Evolutionary conservation across 306 rosid species (phyloP).

Genomic region (Luffa acutangula): DNA sequence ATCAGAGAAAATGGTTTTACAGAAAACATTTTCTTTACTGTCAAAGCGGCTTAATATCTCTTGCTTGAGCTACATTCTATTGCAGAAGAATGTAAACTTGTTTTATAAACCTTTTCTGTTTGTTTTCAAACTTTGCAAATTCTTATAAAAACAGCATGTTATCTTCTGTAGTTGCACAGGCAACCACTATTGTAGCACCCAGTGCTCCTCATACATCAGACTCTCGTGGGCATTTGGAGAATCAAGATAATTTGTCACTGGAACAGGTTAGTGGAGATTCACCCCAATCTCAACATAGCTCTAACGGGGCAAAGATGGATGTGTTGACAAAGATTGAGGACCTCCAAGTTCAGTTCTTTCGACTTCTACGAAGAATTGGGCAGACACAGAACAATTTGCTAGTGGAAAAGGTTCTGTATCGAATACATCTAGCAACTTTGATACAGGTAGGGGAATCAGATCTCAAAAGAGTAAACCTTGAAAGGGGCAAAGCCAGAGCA

Average conservation of each 20-base stretch:
- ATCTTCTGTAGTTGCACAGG: constrained; percentile 24
- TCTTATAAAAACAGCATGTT: not conserved
- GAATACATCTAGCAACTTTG: constrained; percentile 84
- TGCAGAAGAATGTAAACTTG: not conserved
- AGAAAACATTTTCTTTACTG: not conserved
- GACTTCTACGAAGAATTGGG: constrained; percentile 52
- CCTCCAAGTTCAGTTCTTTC: constrained; percentile 68
- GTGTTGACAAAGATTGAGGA: constrained; percentile 52
- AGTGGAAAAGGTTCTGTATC: constrained; percentile 75
- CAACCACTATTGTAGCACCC: constrained; percentile 25
- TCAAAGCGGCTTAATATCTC: not conserved
- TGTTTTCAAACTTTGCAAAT: not conserved
- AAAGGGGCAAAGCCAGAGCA: constrained; percentile 35
- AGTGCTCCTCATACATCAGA: constrained; percentile 20
- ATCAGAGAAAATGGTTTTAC: not conserved
- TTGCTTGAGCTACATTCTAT: not conserved
- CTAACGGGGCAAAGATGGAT: constrained; percentile 29
- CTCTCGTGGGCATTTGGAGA: constrained; percentile 35
- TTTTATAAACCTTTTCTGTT: not conserved
- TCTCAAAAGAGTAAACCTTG: constrained; percentile 46
- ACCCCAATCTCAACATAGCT: constrained; percentile 20
- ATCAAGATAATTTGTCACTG: constrained; percentile 23
- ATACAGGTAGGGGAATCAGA: constrained; percentile 65
- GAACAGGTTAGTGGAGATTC: constrained; percentile 28
- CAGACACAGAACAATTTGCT: constrained; percentile 57